Percentiles rank a stretch among this genome's conserved stretches.
phyloP scores from a whole-genome alignment of 495 filamentous ascomycete species.

The Aspergillus coremiiformis region DNA sequence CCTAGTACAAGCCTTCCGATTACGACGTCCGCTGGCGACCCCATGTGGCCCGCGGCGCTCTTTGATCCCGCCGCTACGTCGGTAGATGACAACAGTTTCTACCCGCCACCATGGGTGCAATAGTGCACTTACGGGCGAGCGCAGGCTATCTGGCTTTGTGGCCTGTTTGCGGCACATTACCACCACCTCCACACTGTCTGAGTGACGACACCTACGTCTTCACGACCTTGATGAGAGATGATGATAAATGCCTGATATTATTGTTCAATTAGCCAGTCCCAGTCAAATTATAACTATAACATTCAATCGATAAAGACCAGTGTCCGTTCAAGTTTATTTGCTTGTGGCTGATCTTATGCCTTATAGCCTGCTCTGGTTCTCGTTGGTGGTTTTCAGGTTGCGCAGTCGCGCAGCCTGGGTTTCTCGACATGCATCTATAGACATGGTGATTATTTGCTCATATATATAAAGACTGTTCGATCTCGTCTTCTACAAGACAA shows the following conservation, averaged over 20 bases:
- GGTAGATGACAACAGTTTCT: slow-evolving; percentile 26
- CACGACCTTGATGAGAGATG: slow-evolving; percentile 49
- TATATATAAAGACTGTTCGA: neutral
- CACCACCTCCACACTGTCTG: slow-evolving; percentile 42
- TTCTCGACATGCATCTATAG: neutral
- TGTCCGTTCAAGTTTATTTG: neutral
- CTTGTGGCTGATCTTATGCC: neutral
- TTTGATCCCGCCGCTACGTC: slow-evolving; percentile 29
- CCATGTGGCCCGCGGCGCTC: slow-evolving; percentile 32
- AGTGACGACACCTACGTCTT: slow-evolving; percentile 31
- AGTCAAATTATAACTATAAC: slow-evolving; percentile 34
- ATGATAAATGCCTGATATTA: slow-evolving; percentile 43
- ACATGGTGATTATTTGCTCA: neutral
- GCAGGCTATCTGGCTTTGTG: slow-evolving; percentile 6
- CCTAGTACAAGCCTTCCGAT: slow-evolving; percentile 15
- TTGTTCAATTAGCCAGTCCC: slow-evolving; percentile 36
- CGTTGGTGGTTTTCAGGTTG: neutral
- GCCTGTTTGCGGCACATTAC: slow-evolving; percentile 30
- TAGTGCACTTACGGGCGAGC: slow-evolving; percentile 14
- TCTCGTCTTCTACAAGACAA: neutral
- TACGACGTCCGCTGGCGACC: slow-evolving; percentile 25
- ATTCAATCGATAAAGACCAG: slow-evolving; percentile 26
- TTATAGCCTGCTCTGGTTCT: neutral
- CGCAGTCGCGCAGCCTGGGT: neutral
- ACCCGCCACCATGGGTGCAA: slow-evolving; percentile 30